Evolutionary conservation across 192 early-diverging fungal species (phyloP).

Genomic region (Kappamyces sp.): DNA sequence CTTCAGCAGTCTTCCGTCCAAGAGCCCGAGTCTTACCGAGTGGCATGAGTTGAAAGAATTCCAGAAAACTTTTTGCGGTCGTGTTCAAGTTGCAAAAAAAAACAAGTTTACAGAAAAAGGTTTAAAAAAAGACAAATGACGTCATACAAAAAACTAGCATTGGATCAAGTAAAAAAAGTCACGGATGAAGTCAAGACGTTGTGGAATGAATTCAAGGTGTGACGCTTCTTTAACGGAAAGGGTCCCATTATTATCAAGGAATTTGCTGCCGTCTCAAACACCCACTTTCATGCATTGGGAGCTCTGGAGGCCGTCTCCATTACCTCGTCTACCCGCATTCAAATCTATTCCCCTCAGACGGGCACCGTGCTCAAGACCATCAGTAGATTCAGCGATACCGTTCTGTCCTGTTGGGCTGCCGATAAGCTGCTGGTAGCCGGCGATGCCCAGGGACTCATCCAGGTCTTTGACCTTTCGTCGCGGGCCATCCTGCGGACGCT

Average conservation of each 20-base stretch:
- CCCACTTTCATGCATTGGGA: slow-evolving; percentile 71
- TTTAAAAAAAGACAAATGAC: not conserved
- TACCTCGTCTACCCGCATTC: slow-evolving; percentile 82
- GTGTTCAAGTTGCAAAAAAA: not conserved
- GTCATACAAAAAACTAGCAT: not conserved
- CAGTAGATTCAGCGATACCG: slow-evolving; percentile 86
- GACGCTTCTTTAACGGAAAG: too few relatives aligned
- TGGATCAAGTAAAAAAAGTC: not conserved
- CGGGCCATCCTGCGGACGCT: slow-evolving; percentile 56
- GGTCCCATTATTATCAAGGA: slow-evolving; percentile 85
- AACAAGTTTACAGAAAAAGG: not conserved
- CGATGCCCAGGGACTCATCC: slow-evolving; percentile 82
- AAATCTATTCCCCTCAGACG: slow-evolving; percentile 82
- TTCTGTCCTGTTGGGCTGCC: slow-evolving; percentile 76
- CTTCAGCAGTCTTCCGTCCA: too few relatives aligned
- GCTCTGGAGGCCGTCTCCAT: slow-evolving; percentile 83
- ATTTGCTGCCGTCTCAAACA: slow-evolving; percentile 72
- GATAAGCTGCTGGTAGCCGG: slow-evolving; percentile 91
- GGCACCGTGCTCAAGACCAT: slow-evolving; percentile 83
- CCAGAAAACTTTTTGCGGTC: not conserved
- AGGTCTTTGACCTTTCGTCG: slow-evolving; percentile 53
- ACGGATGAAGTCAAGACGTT: not conserved
- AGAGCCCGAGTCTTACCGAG: too few relatives aligned
- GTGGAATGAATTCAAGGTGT: slow-evolving; percentile 29
- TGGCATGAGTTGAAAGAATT: not conserved